Evolutionary conservation across 257 asterid species (phyloP), one percentile per base, ranked within the genome.

Genomic region (Jasminum sambac): DNA sequence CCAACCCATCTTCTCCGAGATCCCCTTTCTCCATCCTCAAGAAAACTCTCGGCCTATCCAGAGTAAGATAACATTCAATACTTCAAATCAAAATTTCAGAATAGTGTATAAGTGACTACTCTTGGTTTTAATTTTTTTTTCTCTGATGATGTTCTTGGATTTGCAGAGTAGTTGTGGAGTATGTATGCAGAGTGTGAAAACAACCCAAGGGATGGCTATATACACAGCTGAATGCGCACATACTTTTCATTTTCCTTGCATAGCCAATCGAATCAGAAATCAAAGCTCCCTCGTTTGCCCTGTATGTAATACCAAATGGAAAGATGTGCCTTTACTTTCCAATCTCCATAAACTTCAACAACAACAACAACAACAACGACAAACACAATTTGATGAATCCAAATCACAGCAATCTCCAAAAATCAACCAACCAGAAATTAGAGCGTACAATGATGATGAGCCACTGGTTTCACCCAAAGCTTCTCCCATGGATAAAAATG

Each of bases 161-260:
- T 4, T 84, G 89, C 96, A 93, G 98, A 84, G 69, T 64, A 74
- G 82, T 4, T 94, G 98, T 63, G 97, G 98, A 61, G 89, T 91
- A 38, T 94, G 98, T 87, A 73, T 64, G 88, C 92, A 82, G 75
- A 85, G 89, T 65, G 88, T 90, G 79, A 93, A 90, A 72, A 71
- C 86, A 2, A 88, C 90, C 5, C 96, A 88, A 72, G 88, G 94
- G 67, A 86, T 66, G 88, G 98, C 98, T 6, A 90, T 90, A 57
- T 90, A 86, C 78, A 94, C 97, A 17, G 98, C 96, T 19, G 97
- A 91, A 74, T 94, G 98, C 77, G 85, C 95, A 2, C 98, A 94
- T 70, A 63, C 84, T 55, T 94, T 94, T 23, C 98, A 94, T 63
- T 94, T 87, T 75, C 95, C 96, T 72, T 94, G 98, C 71, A 82